Conservation (phyloP, 176 grass and related monocot genomes). For the Hsuehochloa calcarea region DNA sequence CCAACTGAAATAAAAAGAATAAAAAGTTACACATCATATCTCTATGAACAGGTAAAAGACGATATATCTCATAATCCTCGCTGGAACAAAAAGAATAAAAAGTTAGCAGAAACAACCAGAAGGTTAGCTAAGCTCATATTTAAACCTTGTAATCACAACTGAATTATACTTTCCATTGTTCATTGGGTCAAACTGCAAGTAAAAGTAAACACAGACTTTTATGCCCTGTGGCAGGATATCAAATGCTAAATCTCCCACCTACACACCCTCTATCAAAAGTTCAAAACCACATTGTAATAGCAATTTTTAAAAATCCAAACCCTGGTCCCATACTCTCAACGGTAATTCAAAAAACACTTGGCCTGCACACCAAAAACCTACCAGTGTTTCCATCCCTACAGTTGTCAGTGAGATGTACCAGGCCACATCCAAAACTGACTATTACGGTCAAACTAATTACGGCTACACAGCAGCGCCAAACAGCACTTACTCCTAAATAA, state of each 20-base stretch:
- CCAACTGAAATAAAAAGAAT: not conserved
- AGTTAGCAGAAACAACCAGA: too few relatives aligned
- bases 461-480: not conserved
- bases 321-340: not conserved
- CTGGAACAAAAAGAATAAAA: not conserved
- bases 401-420: not conserved
- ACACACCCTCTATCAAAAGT: not conserved
- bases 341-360: constrained; percentile 2
- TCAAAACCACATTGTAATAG: not conserved
- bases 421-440: not conserved
- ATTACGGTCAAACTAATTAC: not conserved
- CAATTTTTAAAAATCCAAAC: not conserved
- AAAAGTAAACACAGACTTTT: not conserved
- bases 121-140: too few relatives aligned
- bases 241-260: not conserved
- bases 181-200: not conserved
- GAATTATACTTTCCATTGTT: not conserved
- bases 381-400: constrained; percentile 7
- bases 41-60: not conserved
- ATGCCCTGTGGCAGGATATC: not conserved
- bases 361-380: not conserved
- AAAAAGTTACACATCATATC: not conserved
- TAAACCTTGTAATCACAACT: too few relatives aligned
- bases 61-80: not conserved
- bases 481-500: not conserved